These are phyloP conservation scores for Solanum pennellii DNA, from an alignment of 257 asterid species.

Conservation along the genomic window DNA sequence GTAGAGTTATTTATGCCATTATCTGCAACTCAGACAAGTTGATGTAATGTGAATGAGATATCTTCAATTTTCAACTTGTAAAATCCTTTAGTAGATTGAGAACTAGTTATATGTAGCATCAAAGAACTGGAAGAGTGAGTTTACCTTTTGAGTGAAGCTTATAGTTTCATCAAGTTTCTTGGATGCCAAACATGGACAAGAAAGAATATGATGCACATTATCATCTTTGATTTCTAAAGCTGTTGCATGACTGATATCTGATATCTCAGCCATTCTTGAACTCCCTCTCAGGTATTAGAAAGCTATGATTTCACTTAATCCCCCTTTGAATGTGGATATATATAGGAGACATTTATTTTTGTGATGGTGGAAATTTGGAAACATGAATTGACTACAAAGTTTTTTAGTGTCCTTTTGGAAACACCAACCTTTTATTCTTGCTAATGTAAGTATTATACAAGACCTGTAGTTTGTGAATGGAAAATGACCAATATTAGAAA, in stretches of 20 bases:
- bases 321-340: background rate
- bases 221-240: background rate
- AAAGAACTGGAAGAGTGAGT: background rate
- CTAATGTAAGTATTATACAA: background rate
- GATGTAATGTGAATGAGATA: background rate
- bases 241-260: background rate
- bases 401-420: background rate
- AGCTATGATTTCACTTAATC: background rate
- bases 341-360: background rate
- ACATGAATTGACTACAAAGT: background rate
- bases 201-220: background rate
- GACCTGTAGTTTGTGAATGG: background rate
- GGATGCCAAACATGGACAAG: background rate
- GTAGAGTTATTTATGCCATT: background rate
- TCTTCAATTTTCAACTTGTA: background rate
- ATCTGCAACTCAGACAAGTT: background rate
- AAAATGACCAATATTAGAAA: background rate
- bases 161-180: background rate
- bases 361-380: background rate
- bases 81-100: background rate
- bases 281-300: background rate
- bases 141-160: background rate
- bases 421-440: background rate
- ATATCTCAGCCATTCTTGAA: background rate
- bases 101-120: background rate